Conservation (phyloP, 2,329 filamentous ascomycete genomes). For the Colletotrichum salicis region DNA sequence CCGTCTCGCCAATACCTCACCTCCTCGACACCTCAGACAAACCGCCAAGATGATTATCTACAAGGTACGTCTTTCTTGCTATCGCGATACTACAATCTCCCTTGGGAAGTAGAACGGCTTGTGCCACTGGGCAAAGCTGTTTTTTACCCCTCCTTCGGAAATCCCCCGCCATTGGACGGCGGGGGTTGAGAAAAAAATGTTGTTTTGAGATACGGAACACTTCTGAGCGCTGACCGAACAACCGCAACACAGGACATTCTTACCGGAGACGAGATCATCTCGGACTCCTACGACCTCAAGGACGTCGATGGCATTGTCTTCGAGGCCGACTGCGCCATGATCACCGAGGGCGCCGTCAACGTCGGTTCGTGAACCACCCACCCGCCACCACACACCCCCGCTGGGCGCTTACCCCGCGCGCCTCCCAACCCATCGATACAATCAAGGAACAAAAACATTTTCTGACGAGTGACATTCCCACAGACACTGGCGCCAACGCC, state of each 20-base stretch:
- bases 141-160: slow-evolving; percentile 29
- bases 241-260: slow-evolving; percentile 77
- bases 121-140: background rate
- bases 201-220: background rate
- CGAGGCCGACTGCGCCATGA: slow-evolving; percentile 93
- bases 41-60: slow-evolving; percentile 78
- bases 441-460: background rate
- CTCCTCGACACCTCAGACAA: slow-evolving; percentile 42
- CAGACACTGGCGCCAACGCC: slow-evolving; percentile 94
- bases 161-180: background rate
- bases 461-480: slow-evolving; percentile 16
- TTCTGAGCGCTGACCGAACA: slow-evolving; percentile 37
- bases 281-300: slow-evolving; percentile 90
- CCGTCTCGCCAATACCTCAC: slow-evolving; percentile 41
- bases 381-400: background rate
- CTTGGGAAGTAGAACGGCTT: background rate
- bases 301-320: slow-evolving; percentile 82
- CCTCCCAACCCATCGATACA: background rate
- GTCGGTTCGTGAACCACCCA: slow-evolving; percentile 68
- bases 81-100: background rate
- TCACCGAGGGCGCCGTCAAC: slow-evolving; percentile 78
- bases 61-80: slow-evolving; percentile 62
- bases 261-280: slow-evolving; percentile 94
- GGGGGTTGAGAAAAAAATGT: background rate
- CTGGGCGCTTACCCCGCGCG: slow-evolving; percentile 16